phyloP scores from a whole-genome alignment of 78 protist genomes.

The Trichosphaerium sp. region DNA sequence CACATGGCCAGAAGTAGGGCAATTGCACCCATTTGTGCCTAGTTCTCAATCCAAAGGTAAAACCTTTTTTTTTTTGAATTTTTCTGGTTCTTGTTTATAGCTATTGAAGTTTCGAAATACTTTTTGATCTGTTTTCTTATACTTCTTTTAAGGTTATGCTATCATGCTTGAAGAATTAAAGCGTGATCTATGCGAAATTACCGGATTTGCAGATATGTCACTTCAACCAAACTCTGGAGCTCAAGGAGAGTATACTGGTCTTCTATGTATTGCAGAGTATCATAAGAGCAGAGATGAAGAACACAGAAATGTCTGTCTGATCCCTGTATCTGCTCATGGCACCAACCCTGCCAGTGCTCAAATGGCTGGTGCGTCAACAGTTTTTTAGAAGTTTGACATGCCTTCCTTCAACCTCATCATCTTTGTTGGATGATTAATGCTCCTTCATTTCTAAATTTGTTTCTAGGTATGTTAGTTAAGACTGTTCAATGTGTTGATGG shows the following conservation, averaged over 20 bases:
- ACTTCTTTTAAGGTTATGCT: slow-evolving; percentile 23
- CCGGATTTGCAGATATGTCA: slow-evolving; percentile 72
- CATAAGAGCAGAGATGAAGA: slow-evolving; percentile 49
- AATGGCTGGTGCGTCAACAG: slow-evolving; percentile 71
- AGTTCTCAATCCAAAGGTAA: slow-evolving; percentile 70
- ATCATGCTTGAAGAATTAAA: slow-evolving; percentile 42
- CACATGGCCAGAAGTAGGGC: slow-evolving; percentile 81
- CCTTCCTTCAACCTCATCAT: neutral
- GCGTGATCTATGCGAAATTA: slow-evolving; percentile 47
- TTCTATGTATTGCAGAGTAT: slow-evolving; percentile 78
- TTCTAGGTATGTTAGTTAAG: too few relatives aligned
- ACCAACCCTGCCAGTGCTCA: slow-evolving; percentile 97
- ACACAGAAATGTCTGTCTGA: slow-evolving; percentile 89
- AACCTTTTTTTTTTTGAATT: neutral
- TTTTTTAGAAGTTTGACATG: too few relatives aligned
- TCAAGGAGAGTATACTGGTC: slow-evolving; percentile 94
- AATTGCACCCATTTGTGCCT: slow-evolving; percentile 95
- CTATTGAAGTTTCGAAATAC: neutral
- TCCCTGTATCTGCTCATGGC: slow-evolving; percentile 96
- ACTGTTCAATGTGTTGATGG: too few relatives aligned
- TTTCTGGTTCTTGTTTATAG: neutral
- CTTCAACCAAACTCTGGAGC: slow-evolving; percentile 96
- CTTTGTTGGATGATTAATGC: neutral
- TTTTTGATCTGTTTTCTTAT: neutral
- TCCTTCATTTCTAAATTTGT: too few relatives aligned